phyloP scores from a whole-genome alignment of 768 basidiomycete genomes.

The Leccinum ochraceum region DNA sequence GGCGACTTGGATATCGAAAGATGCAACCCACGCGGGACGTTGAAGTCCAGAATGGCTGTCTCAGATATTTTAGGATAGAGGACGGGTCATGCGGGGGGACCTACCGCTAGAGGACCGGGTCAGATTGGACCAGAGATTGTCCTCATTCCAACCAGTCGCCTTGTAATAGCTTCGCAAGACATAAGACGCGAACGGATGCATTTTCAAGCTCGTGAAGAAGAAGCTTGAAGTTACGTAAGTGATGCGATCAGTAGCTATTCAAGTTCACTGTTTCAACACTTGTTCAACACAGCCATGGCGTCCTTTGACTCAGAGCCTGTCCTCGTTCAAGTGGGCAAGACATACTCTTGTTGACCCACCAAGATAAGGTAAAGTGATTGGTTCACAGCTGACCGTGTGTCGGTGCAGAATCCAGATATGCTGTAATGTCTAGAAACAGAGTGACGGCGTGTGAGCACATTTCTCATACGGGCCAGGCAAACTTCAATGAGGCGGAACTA shows the following conservation, averaged over 20 bases:
- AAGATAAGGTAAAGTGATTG: too few relatives aligned
- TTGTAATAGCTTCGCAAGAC: conserved; percentile 88
- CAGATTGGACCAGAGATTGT: conserved; percentile 88
- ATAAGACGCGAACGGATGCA: conserved; percentile 89
- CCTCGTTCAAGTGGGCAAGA: too few relatives aligned
- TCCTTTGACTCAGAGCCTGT: too few relatives aligned
- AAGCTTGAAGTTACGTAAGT: not conserved
- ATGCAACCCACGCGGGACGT: conserved; percentile 77
- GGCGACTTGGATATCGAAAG: conserved; percentile 86
- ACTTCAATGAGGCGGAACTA: too few relatives aligned
- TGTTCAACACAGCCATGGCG: too few relatives aligned
- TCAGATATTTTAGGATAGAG: conserved; percentile 7
- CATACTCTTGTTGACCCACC: too few relatives aligned
- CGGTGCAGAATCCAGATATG: too few relatives aligned
- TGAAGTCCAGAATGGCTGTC: conserved; percentile 89
- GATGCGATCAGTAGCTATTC: too few relatives aligned
- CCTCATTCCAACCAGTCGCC: conserved; percentile 96
- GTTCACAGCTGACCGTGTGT: too few relatives aligned
- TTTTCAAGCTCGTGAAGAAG: conserved; percentile 26
- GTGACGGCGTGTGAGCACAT: too few relatives aligned
- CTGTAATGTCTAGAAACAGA: too few relatives aligned
- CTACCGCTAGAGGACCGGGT: conserved; percentile 87
- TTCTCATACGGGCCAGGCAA: not conserved
- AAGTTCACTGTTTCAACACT: too few relatives aligned
- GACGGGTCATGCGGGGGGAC: conserved; percentile 18